phyloP scores from a whole-genome alignment of 2,329 filamentous ascomycete species.

The Neofusicoccum umdonicola region DNA sequence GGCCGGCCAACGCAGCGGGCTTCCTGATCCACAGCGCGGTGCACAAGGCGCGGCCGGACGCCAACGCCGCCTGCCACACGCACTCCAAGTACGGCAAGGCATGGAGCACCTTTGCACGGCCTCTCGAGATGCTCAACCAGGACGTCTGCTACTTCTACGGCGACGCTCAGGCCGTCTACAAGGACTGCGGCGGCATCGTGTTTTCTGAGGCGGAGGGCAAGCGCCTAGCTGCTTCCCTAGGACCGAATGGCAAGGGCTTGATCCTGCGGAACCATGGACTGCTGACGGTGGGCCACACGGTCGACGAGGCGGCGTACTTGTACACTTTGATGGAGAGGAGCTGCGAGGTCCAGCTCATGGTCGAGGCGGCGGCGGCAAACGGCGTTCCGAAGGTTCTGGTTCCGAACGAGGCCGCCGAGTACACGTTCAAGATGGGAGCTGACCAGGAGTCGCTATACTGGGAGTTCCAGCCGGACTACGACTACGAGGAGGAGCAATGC shows the following conservation, averaged over 20 bases:
- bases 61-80: conserved; percentile 66
- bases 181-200: conserved; percentile 63
- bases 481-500: conserved; percentile 33
- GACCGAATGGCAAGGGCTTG: conserved; percentile 59
- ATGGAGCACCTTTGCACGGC: conserved; percentile 63
- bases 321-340: conserved; percentile 67
- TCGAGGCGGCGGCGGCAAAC: conserved; percentile 61
- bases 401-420: conserved; percentile 55
- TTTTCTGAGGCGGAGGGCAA: conserved; percentile 63
- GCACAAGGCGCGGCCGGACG: conserved; percentile 63
- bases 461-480: conserved; percentile 50
- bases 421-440: conserved; percentile 50
- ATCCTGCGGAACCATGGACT: conserved; percentile 72
- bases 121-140: conserved; percentile 69
- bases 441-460: conserved; percentile 51
- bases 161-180: conserved; percentile 63
- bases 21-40: conserved; percentile 69
- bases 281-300: conserved; percentile 66
- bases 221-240: conserved; percentile 62
- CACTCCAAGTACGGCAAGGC: conserved; percentile 66
- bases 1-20: conserved; percentile 65
- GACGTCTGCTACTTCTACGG: conserved; percentile 64
- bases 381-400: conserved; percentile 53
- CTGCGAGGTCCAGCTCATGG: conserved; percentile 65
- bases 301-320: conserved; percentile 71